Percentiles rank a stretch among this genome's conserved stretches.
Conservation (phyloP, 176 grass and related monocot genomes). For the Aechmea fasciata region DNA sequence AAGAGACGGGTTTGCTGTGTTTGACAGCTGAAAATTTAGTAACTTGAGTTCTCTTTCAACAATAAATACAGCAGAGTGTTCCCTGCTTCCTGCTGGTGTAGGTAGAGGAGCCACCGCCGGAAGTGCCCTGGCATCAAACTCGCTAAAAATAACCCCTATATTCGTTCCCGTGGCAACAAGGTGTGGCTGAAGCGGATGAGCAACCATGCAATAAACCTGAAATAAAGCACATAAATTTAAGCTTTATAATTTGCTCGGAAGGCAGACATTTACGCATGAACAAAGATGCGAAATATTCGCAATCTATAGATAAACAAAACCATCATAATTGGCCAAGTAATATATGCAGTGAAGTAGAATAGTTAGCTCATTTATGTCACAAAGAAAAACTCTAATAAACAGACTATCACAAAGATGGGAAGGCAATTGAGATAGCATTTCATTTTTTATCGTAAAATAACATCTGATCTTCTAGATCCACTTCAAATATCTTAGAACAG, state of each 20-base stretch:
- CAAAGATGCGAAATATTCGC: background rate
- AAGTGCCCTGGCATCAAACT: constrained; percentile 93
- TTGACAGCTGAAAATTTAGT: constrained; percentile 88
- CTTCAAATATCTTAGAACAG: background rate
- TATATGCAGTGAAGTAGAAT: too few relatives aligned
- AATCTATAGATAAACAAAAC: background rate
- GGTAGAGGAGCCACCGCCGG: constrained; percentile 73
- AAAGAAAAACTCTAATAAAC: too few relatives aligned
- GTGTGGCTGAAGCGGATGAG: constrained; percentile 89
- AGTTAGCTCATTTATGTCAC: too few relatives aligned
- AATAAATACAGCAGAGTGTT: constrained; percentile 90
- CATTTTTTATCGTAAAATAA: background rate
- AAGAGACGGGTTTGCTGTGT: constrained; percentile 70
- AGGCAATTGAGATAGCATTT: background rate
- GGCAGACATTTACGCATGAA: background rate
- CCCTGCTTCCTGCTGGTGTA: constrained; percentile 55
- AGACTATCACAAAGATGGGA: too few relatives aligned
- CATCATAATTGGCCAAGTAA: background rate
- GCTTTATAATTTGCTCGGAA: background rate
- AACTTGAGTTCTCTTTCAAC: constrained; percentile 97
- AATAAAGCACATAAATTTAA: constrained; percentile 18
- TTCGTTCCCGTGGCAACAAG: constrained; percentile 99
- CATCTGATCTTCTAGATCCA: background rate
- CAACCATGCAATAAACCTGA: constrained; percentile 99
- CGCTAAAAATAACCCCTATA: constrained; percentile 94